Evolutionary conservation across 306 rosid genomes (phyloP), one percentile per base, ranked within the genome.

Genomic region (Quercus bicolor): DNA sequence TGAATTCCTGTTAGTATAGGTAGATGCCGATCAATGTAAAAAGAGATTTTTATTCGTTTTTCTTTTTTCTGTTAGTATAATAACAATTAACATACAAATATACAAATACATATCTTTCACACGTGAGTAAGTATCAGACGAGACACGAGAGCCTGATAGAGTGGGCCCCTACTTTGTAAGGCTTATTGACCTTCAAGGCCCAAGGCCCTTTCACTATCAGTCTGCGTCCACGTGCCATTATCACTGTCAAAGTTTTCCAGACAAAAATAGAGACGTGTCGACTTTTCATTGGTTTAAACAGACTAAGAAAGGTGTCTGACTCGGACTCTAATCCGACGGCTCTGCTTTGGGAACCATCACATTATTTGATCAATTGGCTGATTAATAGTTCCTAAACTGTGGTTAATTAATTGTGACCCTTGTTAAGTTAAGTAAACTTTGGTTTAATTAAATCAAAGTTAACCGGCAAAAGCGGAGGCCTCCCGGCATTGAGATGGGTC

Each of bases 381-480:
- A 56, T 7, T 20, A n/a, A 18, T 11, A 31, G n/a, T 12, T 12
- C 68, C 37, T 14, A 5, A 15, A 66, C 52, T 45, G 51, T 66
- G 72, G 52, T 66, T 34, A 6, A 34, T 9, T 33, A 2, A 6
- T 33, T 33, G 13, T 16, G 12, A 3, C 24, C 1, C 45, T 31
- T 11, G 10, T 15, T 40, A 29, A 48, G 70, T 65, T 65, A 18
- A 0, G 2, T 15, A 7, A 66, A 66, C 16, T 34, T 13, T 8
- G 72, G 72, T 66, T n/a, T 24, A 52, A 13, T 24, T 11, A 61
- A 20, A 33, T 28, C 53, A 5, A 61, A 20, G 26, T 28, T 57
- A 5, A 83, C 56, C 84, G 82, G 73, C 87, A 56, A 85, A 81
- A 85, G 91, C 75, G 78, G 78, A 79, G 68, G 75, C 56, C 75